Conservation (phyloP, 1,284 basidiomycete species). For the Ganoderma boninense region DNA sequence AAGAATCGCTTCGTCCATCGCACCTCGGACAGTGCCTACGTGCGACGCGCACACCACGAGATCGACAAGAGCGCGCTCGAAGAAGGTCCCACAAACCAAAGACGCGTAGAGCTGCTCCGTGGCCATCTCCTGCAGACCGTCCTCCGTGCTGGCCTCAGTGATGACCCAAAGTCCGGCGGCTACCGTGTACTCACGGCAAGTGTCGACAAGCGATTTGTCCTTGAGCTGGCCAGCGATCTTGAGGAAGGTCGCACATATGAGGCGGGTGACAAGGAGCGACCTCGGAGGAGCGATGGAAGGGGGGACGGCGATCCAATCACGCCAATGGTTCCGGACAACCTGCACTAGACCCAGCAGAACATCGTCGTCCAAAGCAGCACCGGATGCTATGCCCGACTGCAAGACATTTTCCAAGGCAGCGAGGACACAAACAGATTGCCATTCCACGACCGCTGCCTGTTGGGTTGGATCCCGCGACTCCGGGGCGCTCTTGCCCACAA, state of each 20-base stretch:
- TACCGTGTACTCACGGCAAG: constrained; percentile 35
- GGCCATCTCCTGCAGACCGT: constrained; percentile 22
- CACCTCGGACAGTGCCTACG: constrained; percentile 16
- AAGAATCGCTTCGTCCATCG: constrained; percentile 23
- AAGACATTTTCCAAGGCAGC: constrained; percentile 31
- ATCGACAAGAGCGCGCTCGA: constrained; percentile 30
- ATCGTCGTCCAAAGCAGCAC: constrained; percentile 7
- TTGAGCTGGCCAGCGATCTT: constrained; percentile 49
- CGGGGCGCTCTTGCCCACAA: constrained; percentile 7
- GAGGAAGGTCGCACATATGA: constrained; percentile 55
- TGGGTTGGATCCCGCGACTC: constrained; percentile 10
- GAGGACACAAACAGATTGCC: constrained; percentile 39
- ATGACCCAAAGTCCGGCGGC: constrained; percentile 18
- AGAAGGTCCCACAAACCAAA: constrained; percentile 23
- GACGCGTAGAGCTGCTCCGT: constrained; percentile 31
- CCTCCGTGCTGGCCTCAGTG: neutral
- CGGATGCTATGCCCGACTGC: constrained; percentile 40
- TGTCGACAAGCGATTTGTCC: constrained; percentile 48
- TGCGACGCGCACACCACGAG: constrained; percentile 23
- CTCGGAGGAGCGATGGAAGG: constrained; percentile 32
- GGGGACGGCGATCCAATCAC: constrained; percentile 45
- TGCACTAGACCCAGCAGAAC: constrained; percentile 34
- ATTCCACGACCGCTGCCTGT: constrained; percentile 35
- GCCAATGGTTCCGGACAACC: constrained; percentile 50
- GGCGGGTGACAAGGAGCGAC: constrained; percentile 41